phyloP scores from a whole-genome alignment of 1,139 yeast genomes.

The Candida labiduridarum region DNA sequence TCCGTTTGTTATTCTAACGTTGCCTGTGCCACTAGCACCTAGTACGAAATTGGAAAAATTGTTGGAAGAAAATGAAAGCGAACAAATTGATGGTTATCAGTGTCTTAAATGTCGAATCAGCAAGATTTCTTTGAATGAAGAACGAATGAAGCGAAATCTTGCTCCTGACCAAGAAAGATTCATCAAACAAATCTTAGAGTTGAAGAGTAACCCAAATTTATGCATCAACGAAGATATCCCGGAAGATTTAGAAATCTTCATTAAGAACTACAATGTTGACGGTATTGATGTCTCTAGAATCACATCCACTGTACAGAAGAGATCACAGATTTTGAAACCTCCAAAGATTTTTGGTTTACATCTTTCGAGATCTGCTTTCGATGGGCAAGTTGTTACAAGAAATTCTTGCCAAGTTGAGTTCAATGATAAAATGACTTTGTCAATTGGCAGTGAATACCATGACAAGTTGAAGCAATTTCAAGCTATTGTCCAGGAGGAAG shows the following conservation, averaged over 20 bases:
- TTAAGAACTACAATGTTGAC: conserved; percentile 46
- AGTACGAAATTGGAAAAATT: conserved; percentile 54
- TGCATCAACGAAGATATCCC: conserved; percentile 66
- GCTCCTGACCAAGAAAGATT: conserved; percentile 20
- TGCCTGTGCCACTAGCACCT: conserved; percentile 68
- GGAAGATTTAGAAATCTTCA: conserved; percentile 43
- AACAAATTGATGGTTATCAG: conserved; percentile 77
- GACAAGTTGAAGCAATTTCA: conserved; percentile 42
- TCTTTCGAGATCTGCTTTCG: conserved; percentile 77
- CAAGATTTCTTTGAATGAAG: conserved; percentile 45
- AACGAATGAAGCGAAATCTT: conserved; percentile 16
- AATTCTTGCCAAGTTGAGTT: conserved; percentile 76
- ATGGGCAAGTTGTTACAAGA: conserved; percentile 70
- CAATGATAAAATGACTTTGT: conserved; percentile 57
- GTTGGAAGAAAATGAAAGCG: conserved; percentile 61
- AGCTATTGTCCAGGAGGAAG: conserved; percentile 19
- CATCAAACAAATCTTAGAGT: conserved; percentile 29
- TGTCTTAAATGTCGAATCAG: conserved; percentile 69
- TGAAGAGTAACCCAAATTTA: conserved; percentile 34
- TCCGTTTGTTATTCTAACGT: conserved; percentile 71
- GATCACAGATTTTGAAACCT: conserved; percentile 60
- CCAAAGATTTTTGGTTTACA: conserved; percentile 78
- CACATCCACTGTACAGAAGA: conserved; percentile 68
- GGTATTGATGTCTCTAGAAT: conserved; percentile 49
- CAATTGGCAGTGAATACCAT: conserved; percentile 48